Conservation (phyloP, 129 eudicot species). For the Arctium minus region DNA sequence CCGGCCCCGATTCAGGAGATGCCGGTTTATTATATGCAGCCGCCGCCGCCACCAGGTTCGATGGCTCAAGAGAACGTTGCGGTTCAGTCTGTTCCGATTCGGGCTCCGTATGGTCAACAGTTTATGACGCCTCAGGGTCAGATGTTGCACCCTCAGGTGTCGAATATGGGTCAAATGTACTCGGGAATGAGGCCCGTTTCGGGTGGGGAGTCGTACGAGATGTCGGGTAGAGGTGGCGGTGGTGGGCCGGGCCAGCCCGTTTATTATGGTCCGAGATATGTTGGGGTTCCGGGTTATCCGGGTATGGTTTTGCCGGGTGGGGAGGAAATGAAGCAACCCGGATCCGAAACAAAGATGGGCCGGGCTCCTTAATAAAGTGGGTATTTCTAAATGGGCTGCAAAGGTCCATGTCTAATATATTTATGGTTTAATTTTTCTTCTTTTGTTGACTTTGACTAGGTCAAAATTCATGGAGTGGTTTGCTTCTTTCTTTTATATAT, state of each 20-base stretch:
- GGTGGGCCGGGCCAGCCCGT: constrained; percentile 50
- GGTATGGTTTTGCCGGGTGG: constrained; percentile 53
- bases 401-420: constrained; percentile 16
- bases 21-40: constrained; percentile 59
- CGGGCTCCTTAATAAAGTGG: constrained; percentile 43
- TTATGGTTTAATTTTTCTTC: neutral
- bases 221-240: constrained; percentile 30
- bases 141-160: constrained; percentile 36
- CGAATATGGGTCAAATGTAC: constrained; percentile 54
- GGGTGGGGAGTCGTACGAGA: constrained; percentile 39
- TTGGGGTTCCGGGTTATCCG: constrained; percentile 54
- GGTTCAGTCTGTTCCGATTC: constrained; percentile 36
- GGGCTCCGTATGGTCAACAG: constrained; percentile 54
- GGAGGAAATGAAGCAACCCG: constrained; percentile 53
- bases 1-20: constrained; percentile 43
- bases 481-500: constrained; percentile 8
- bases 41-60: constrained; percentile 45
- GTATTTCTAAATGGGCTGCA: neutral
- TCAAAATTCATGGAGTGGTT: constrained; percentile 21
- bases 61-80: constrained; percentile 39
- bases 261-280: constrained; percentile 61
- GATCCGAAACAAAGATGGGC: constrained; percentile 32
- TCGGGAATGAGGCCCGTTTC: constrained; percentile 44
- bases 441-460: constrained; percentile 16
- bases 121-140: constrained; percentile 51